These are phyloP conservation scores for Neocatenulostroma microsporum DNA, from an alignment of 2,329 filamentous ascomycete genomes.

Conservation along the genomic window DNA sequence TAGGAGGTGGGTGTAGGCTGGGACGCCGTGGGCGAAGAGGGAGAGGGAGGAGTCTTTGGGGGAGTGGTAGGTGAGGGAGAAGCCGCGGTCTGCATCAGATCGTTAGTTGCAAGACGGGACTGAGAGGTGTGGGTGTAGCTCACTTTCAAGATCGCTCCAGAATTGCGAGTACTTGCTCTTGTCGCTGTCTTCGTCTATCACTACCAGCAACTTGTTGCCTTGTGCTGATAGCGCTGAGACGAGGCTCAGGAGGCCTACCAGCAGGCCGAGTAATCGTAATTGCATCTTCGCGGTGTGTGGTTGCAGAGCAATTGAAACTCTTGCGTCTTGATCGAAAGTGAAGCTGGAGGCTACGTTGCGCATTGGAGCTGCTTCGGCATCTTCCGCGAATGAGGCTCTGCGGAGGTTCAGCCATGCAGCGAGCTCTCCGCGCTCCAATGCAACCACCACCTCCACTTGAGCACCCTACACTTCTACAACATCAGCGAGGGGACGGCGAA, in stretches of 20 bases:
- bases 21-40: constrained; percentile 79
- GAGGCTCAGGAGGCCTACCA: constrained; percentile 58
- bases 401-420: constrained; percentile 2
- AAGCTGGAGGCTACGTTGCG: constrained; percentile 6
- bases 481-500: not conserved
- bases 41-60: constrained; percentile 70
- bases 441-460: not conserved
- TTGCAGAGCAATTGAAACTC: constrained; percentile 31
- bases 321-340: constrained; percentile 1
- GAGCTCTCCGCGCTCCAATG: not conserved
- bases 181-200: constrained; percentile 74
- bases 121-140: too few relatives aligned
- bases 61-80: constrained; percentile 69
- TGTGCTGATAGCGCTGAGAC: constrained; percentile 70
- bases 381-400: constrained; percentile 5
- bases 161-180: constrained; percentile 79
- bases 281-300: constrained; percentile 22
- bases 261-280: constrained; percentile 35
- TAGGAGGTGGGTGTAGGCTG: constrained; percentile 82
- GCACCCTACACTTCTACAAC: not conserved
- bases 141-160: constrained; percentile 63
- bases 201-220: constrained; percentile 72
- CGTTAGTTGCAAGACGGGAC: constrained; percentile 1
- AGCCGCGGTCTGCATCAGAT: constrained; percentile 62
- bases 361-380: constrained; percentile 8